Evolutionary conservation across 2,329 filamentous ascomycete genomes (phyloP), one percentile per base, ranked within the genome.

Genomic region (Colletotrichum acutatum): DNA sequence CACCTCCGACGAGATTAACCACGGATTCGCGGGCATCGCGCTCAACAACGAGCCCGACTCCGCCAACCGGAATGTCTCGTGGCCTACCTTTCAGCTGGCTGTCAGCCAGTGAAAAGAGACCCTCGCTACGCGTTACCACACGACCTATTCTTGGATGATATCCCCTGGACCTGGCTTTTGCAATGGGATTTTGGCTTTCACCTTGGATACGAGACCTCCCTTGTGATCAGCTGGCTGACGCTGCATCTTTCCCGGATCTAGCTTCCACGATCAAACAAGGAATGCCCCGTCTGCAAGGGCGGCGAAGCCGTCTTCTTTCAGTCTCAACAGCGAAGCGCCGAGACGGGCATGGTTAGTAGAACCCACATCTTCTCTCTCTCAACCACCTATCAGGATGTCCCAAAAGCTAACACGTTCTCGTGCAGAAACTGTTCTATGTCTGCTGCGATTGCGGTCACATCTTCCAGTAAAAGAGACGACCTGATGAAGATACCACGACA

Each of bases 251-350:
- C 75, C 16, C 75, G 77, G 72, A 78, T 88, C 81, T 90, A 98
- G 95, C 94, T 98, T 83, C 97, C 97, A 76, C 93, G 95, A 79
- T 92, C 95, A 78, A 94, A 95, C 82, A 95, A 94, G 84, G 89
- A 89, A 74, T 99, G 97, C 85, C 95, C 95, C 65, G 89, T 88
- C 77, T 99, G 97, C 87, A 89, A 90, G 76, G 93, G 97, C 83
- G 91, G 91, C 78, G 95, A 98, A 85, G 95, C 95, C 58, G 97
- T 99, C 73, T 99, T 98, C 86, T 99, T 99, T 87, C 97, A 99
- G 86, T 98, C 95, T 74, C 97, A 99, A 82, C 95, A 98, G 86
- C 93, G 97, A 84, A 98, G 93, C 77, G 94, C 95, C 61, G 95
- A 98, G 84, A 99, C 97, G 57, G 97, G 97, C 86, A 99, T 99